A percentile compares a stretch with the other conserved stretches of the same genome.
Conservation (phyloP, 495 filamentous ascomycete genomes). For the Corynascus novoguineensis region DNA sequence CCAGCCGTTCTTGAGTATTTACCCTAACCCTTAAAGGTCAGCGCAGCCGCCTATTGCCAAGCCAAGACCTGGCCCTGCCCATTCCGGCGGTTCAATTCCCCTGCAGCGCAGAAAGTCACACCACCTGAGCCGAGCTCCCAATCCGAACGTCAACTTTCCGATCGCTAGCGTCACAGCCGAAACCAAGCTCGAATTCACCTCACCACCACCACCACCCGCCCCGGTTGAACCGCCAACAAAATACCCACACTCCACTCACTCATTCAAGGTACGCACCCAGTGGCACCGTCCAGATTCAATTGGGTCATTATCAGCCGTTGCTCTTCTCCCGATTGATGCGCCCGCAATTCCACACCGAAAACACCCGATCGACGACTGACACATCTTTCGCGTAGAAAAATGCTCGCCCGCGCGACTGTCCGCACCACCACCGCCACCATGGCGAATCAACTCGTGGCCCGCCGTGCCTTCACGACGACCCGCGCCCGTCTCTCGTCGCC, state of each 20-base stretch:
- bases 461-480: conserved; percentile 91
- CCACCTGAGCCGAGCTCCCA: conserved; percentile 19
- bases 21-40: not conserved
- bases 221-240: not conserved
- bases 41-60: not conserved
- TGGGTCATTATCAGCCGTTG: not conserved
- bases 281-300: not conserved
- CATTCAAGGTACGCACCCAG: not conserved
- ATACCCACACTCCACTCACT: conserved; percentile 9
- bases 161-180: conserved; percentile 12
- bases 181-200: conserved; percentile 16
- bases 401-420: conserved; percentile 5
- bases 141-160: conserved; percentile 14
- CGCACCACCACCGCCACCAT: not conserved
- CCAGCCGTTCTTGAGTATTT: not conserved
- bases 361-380: not conserved
- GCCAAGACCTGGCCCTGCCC: conserved; percentile 3
- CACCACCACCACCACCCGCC: not conserved
- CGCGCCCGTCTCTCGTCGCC: conserved; percentile 78
- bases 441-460: conserved; percentile 57
- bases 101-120: conserved; percentile 20
- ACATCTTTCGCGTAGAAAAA: not conserved
- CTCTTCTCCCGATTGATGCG: too few relatives aligned
- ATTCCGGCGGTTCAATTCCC: conserved; percentile 2
- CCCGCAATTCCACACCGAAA: not conserved